Percentiles rank a stretch among this genome's conserved stretches.
Evolutionary conservation across 2,329 filamentous ascomycete genomes (phyloP).

Genomic region (Cordyceps fumosorosea): DNA sequence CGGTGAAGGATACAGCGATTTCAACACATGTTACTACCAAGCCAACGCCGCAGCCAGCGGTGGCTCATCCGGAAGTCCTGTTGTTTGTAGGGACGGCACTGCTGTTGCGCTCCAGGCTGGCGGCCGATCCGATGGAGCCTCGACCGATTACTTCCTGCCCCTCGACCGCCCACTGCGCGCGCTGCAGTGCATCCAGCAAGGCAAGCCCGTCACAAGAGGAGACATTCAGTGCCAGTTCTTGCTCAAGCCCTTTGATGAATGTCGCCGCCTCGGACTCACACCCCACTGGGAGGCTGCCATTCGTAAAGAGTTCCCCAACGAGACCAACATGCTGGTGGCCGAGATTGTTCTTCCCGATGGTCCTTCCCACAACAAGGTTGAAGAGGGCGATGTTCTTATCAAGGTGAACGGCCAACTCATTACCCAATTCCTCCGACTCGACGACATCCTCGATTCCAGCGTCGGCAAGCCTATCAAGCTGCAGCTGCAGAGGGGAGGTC

Average conservation of each 20-base stretch:
- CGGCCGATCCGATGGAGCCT: slow-evolving; percentile 86
- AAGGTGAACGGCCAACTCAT: slow-evolving; percentile 91
- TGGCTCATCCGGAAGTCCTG: slow-evolving; percentile 95
- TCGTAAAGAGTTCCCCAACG: slow-evolving; percentile 76
- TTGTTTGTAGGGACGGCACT: slow-evolving; percentile 89
- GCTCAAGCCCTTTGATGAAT: slow-evolving; percentile 96
- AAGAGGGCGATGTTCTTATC: slow-evolving; percentile 89
- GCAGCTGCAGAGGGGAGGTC: slow-evolving; percentile 79
- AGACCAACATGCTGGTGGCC: slow-evolving; percentile 94
- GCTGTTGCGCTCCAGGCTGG: slow-evolving; percentile 92
- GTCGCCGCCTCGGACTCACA: slow-evolving; percentile 77
- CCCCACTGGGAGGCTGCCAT: slow-evolving; percentile 81
- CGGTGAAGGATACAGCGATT: slow-evolving; percentile 95
- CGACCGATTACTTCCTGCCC: slow-evolving; percentile 95
- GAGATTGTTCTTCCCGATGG: slow-evolving; percentile 92
- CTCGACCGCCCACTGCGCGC: slow-evolving; percentile 85
- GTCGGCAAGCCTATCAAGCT: slow-evolving; percentile 75
- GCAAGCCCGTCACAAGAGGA: slow-evolving; percentile 71
- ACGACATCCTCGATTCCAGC: slow-evolving; percentile 84
- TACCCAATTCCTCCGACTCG: slow-evolving; percentile 85
- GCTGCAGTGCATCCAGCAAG: slow-evolving; percentile 74
- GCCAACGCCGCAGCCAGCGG: slow-evolving; percentile 94
- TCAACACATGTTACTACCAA: slow-evolving; percentile 95
- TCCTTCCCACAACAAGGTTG: slow-evolving; percentile 77
- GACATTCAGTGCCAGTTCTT: slow-evolving; percentile 99